These are phyloP conservation scores for Scedosporium boydii DNA, from an alignment of 2,329 filamentous ascomycete species.

Conservation along the genomic window DNA sequence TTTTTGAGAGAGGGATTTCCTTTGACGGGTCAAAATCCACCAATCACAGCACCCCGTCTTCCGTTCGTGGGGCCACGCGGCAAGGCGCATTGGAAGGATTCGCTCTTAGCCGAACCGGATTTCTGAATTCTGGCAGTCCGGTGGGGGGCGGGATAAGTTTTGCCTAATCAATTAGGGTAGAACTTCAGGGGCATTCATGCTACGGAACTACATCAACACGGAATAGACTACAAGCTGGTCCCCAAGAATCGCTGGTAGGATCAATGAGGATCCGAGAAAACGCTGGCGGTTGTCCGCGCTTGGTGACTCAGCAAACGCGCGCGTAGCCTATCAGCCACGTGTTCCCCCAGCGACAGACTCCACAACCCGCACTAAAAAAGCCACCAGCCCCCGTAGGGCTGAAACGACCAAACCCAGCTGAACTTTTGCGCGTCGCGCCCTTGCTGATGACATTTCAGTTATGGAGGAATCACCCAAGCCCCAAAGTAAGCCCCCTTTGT, in stretches of 20 bases:
- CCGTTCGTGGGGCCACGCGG: neutral
- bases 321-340: neutral
- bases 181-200: too few species aligned
- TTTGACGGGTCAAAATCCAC: neutral
- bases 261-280: neutral
- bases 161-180: neutral
- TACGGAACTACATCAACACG: too few species aligned
- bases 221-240: too few species aligned
- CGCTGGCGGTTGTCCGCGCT: neutral
- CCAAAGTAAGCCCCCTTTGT: neutral
- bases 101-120: neutral
- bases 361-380: neutral
- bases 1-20: neutral
- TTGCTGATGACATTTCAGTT: neutral
- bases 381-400: neutral
- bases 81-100: slow-evolving; percentile 1
- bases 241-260: neutral
- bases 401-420: neutral
- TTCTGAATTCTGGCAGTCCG: neutral
- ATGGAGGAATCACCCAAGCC: neutral
- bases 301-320: neutral
- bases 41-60: neutral
- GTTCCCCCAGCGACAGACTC: neutral
- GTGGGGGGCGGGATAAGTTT: neutral
- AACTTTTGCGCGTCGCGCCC: neutral